A percentile compares a stretch with the other conserved stretches of the same genome.
phyloP scores from a whole-genome alignment of 345 rosid genomes.

The Bruguiera sexangula region DNA sequence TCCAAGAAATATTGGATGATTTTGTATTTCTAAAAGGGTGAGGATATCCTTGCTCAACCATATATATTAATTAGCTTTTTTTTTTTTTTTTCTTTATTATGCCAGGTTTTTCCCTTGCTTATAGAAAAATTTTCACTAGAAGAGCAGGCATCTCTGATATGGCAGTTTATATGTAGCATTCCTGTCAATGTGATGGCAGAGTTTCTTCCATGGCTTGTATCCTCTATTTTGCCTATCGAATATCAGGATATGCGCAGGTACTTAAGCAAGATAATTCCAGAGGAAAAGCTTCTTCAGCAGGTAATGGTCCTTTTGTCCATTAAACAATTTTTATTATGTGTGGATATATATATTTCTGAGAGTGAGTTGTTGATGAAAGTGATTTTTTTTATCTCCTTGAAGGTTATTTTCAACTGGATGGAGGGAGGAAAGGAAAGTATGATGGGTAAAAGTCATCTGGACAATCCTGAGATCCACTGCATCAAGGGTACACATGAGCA shows the following conservation, averaged over 20 bases:
- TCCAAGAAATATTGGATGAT: too few relatives aligned
- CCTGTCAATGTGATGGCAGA: conserved; percentile 74
- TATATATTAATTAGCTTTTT: background rate
- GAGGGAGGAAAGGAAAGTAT: conserved; percentile 32
- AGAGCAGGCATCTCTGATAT: conserved; percentile 76
- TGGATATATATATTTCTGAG: background rate
- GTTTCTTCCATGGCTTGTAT: conserved; percentile 79
- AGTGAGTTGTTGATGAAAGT: conserved; percentile 11
- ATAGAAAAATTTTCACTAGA: conserved; percentile 63
- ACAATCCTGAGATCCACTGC: conserved; percentile 19
- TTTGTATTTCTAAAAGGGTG: too few relatives aligned
- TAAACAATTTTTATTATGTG: too few relatives aligned
- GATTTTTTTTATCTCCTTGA: conserved; percentile 26
- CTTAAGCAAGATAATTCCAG: conserved; percentile 60
- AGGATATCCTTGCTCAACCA: too few relatives aligned
- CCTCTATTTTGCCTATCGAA: conserved; percentile 63
- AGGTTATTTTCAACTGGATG: conserved; percentile 58
- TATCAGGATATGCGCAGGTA: conserved; percentile 53
- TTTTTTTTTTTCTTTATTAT: conserved; percentile 8
- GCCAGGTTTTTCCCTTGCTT: conserved; percentile 71
- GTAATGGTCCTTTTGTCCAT: conserved; percentile 30
- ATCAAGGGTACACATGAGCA: conserved; percentile 48
- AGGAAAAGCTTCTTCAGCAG: conserved; percentile 62
- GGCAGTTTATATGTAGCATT: conserved; percentile 88
- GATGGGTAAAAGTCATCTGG: conserved; percentile 24